Percentiles rank a stretch among this genome's conserved stretches.
Conservation (phyloP, 208 protist species). For the Trichomonas gallinae region DNA sequence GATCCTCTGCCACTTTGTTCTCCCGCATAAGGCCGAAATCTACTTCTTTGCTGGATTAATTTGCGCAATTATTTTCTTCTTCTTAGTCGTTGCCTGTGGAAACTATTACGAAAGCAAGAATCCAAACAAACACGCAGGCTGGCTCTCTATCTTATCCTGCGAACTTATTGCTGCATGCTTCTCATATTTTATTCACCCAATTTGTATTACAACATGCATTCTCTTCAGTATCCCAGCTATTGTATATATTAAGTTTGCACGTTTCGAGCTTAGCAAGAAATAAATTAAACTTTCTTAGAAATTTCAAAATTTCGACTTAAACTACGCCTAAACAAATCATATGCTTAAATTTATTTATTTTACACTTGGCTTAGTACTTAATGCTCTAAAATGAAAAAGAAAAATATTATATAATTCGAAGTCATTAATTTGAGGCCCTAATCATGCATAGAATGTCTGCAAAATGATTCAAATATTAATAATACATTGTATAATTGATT, state of each 20-base stretch:
- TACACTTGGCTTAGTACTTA: too few species aligned
- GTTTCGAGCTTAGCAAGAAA: background rate
- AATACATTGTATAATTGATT: too few species aligned
- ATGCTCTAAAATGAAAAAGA: too few species aligned
- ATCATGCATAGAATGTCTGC: too few species aligned
- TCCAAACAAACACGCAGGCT: background rate
- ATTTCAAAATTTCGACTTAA: too few species aligned
- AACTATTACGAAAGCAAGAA: background rate
- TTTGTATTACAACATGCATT: constrained; percentile 16
- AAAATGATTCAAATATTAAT: too few species aligned
- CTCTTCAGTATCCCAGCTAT: background rate
- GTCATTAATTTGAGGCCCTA: too few species aligned
- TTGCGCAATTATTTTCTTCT: background rate
- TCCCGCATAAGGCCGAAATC: background rate
- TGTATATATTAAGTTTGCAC: background rate
- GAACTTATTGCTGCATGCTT: background rate
- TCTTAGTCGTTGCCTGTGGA: background rate
- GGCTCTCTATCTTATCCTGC: background rate
- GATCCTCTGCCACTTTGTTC: background rate
- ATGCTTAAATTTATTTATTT: too few species aligned
- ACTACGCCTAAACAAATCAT: too few species aligned
- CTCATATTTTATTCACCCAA: background rate
- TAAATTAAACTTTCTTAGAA: too few species aligned
- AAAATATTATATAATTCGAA: too few species aligned
- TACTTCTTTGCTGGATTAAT: background rate